Evolutionary conservation across 345 rosid genomes (phyloP).

Genomic region (Adansonia digitata): DNA sequence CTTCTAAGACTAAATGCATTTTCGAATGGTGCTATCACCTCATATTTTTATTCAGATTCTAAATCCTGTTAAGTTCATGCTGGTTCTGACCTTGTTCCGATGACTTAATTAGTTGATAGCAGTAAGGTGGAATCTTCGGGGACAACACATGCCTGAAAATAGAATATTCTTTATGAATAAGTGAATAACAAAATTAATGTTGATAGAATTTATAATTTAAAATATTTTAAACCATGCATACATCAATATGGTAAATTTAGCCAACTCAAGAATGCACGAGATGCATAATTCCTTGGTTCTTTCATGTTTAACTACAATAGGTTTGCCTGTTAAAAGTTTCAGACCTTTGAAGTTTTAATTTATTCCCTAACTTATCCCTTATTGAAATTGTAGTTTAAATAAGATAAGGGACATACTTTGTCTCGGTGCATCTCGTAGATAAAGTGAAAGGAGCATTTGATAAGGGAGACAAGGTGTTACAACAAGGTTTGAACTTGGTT

Average conservation of each 20-base stretch:
- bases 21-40: neutral
- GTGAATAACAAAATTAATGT: neutral
- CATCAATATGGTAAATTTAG: neutral
- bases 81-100: neutral
- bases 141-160: too few relatives aligned
- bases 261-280: neutral
- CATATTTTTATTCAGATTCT: neutral
- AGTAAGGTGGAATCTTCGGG: too few relatives aligned
- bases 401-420: slow-evolving; percentile 71
- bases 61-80: neutral
- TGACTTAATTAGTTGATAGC: too few relatives aligned
- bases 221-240: neutral
- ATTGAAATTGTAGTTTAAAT: slow-evolving; percentile 60
- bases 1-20: neutral
- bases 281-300: neutral
- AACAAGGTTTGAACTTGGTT: slow-evolving; percentile 39
- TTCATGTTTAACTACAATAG: neutral
- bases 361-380: slow-evolving; percentile 13
- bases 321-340: neutral
- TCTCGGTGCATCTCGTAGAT: slow-evolving; percentile 68
- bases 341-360: too few relatives aligned
- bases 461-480: slow-evolving; percentile 47
- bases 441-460: slow-evolving; percentile 42
- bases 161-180: too few relatives aligned
- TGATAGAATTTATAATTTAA: neutral